A percentile compares a stretch with the other conserved stretches of the same genome.
phyloP scores from a whole-genome alignment of 2,329 filamentous ascomycete genomes.

The Fusarium sp. region DNA sequence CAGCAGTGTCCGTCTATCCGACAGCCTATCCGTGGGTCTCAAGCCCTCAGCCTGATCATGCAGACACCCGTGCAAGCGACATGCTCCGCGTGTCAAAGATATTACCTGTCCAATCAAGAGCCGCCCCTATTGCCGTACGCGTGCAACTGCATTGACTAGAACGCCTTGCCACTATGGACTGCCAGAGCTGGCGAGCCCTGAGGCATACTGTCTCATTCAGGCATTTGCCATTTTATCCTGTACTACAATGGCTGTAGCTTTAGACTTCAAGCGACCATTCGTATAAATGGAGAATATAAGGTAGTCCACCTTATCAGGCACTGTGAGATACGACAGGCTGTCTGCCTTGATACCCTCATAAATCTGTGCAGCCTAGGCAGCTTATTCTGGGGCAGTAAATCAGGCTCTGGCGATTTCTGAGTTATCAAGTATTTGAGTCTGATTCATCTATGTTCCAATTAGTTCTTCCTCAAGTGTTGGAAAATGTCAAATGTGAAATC shows the following conservation, averaged over 20 bases:
- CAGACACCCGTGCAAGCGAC: slow-evolving; percentile 22
- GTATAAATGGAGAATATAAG: not conserved
- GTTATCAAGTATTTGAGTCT: not conserved
- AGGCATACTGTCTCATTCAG: not conserved
- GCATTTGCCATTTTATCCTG: slow-evolving; percentile 1
- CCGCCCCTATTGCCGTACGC: not conserved
- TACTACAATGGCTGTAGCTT: not conserved
- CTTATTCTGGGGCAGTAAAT: not conserved
- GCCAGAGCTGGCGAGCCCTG: not conserved
- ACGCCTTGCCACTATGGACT: slow-evolving; percentile 22
- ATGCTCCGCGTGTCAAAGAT: slow-evolving; percentile 29
- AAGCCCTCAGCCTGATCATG: slow-evolving; percentile 19
- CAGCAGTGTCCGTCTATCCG: not conserved
- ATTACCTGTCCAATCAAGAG: slow-evolving; percentile 18
- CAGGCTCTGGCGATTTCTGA: not conserved
- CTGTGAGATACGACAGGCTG: not conserved
- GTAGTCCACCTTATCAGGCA: not conserved
- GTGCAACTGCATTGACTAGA: slow-evolving; percentile 22
- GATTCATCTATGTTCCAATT: not conserved
- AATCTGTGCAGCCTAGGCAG: not conserved
- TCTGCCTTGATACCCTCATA: slow-evolving; percentile 1
- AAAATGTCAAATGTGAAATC: not conserved
- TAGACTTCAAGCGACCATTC: not conserved
- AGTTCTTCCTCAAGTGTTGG: not conserved
- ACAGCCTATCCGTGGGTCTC: slow-evolving; percentile 3